Evolutionary conservation across 768 basidiomycete genomes (phyloP).

Genomic region (Dendrothele bispora): DNA sequence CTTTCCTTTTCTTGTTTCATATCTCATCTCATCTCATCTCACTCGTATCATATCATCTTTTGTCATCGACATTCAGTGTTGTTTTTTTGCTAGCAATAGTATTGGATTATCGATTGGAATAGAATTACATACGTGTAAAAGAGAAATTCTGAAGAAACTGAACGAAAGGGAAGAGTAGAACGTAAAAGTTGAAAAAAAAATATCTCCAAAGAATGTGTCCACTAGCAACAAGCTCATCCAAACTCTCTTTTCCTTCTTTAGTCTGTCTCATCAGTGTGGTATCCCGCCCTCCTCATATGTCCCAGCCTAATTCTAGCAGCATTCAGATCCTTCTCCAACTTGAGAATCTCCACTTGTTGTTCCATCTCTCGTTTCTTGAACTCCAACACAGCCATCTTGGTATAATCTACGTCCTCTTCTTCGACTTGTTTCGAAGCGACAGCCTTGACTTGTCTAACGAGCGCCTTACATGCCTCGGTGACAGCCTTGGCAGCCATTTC

Average conservation of each 20-base stretch:
- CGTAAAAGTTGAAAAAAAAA: too few relatives aligned
- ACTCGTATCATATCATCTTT: too few relatives aligned
- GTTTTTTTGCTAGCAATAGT: too few relatives aligned
- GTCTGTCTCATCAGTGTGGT: slow-evolving; percentile 84
- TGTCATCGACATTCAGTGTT: too few relatives aligned
- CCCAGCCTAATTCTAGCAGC: slow-evolving; percentile 82
- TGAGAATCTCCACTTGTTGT: slow-evolving; percentile 97
- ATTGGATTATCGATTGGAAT: too few relatives aligned
- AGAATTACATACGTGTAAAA: too few relatives aligned
- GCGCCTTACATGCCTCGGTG: slow-evolving; percentile 94
- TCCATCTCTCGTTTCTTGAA: slow-evolving; percentile 99
- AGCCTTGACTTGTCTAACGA: slow-evolving; percentile 95
- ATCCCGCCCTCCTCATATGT: slow-evolving; percentile 85
- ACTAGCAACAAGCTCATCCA: not conserved
- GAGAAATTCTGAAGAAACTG: too few relatives aligned
- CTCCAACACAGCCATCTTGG: slow-evolving; percentile 90
- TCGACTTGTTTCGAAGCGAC: slow-evolving; percentile 81
- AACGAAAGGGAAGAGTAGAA: too few relatives aligned
- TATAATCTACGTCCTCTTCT: slow-evolving; percentile 85
- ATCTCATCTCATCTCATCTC: too few relatives aligned
- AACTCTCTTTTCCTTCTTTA: slow-evolving; percentile 29
- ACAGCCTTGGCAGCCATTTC: slow-evolving; percentile 97
- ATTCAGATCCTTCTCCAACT: slow-evolving; percentile 92
- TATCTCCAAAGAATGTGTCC: too few relatives aligned
- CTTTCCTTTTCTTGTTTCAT: too few relatives aligned